Evolutionary conservation across 192 early-diverging fungal species (phyloP), one percentile per base, ranked within the genome.

Genomic region (Linnemannia exigua): DNA sequence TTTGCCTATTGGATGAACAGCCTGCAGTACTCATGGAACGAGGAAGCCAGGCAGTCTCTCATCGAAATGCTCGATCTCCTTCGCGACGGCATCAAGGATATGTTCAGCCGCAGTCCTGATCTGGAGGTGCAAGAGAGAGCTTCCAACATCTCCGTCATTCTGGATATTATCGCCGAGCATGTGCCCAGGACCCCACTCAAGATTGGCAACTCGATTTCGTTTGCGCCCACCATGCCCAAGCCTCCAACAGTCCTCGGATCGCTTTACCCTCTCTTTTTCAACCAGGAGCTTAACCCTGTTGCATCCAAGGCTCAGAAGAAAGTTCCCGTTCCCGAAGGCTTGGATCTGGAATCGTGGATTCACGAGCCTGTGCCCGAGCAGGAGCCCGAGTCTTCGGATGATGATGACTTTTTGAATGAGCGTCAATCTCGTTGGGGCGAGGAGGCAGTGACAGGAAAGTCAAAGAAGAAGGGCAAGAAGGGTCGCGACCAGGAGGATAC

Each of bases 261-360:
- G 11, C 88, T 97, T n/a, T 88, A 90, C 9, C 81, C 80, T 19
- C 74, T 96, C 41, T 98, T 95, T 82, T 93, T 95, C 74, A 90
- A 87, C 14, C 96, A 95, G 69, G 98, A 97, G 54, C 90, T 99
- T 20, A 98, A 97, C 70, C 97, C 97, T 2, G 96, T 99, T 0
- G 96, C 96, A 19, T 91, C 94, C 5, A 95, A 95, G 51, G 98
- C 98, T 0, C 98, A 99, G 88, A 91, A 91, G 75, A 95, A 96
- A 81, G 97, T 99, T 1, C 95, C 96, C 22, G 87, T 98, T 5
- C 97, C 97, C 12, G 94, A 96, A 11, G 96, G 94, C 14, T 82
- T 99, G 52, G 95, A 97, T 83, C 87, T 98, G 35, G 96, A 97
- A 72, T 78, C 91, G 12, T 94, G 92, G 94, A 96, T 97, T 70